A percentile compares a stretch with the other conserved stretches of the same genome.
Evolutionary conservation across 2,329 filamentous ascomycete species (phyloP).

Genomic region (Dactylella cylindrospora): DNA sequence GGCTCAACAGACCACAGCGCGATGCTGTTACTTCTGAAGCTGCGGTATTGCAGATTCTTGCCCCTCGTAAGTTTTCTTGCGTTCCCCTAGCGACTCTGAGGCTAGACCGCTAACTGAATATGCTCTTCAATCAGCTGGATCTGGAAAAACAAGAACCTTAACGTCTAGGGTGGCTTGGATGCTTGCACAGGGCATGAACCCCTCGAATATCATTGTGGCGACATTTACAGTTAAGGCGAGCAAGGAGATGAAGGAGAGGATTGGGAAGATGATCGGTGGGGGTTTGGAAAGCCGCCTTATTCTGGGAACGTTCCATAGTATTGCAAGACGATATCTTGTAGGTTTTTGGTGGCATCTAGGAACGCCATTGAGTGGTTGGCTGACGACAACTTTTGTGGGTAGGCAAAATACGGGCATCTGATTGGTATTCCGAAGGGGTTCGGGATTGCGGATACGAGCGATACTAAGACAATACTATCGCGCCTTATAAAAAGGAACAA

Average conservation of each 20-base stretch:
- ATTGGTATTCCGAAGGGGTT: constrained; percentile 83
- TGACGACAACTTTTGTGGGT: background rate
- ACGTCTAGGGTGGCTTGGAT: constrained; percentile 91
- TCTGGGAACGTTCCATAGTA: constrained; percentile 92
- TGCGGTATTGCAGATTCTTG: constrained; percentile 63
- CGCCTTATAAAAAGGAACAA: constrained; percentile 77
- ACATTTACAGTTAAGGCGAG: constrained; percentile 97
- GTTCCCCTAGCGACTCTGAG: background rate
- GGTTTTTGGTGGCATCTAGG: constrained; percentile 46
- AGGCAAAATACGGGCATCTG: constrained; percentile 69
- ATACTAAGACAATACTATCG: constrained; percentile 68
- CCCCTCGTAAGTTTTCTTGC: constrained; percentile 59
- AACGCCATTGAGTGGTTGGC: background rate
- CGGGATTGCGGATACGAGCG: constrained; percentile 82
- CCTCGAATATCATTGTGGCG: constrained; percentile 87
- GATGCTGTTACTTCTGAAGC: constrained; percentile 66
- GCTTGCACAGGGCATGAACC: constrained; percentile 59
- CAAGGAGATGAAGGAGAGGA: constrained; percentile 86
- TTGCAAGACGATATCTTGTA: constrained; percentile 79
- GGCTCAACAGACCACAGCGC: constrained; percentile 66
- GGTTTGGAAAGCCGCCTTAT: constrained; percentile 74
- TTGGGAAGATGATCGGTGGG: constrained; percentile 76
- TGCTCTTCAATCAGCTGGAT: constrained; percentile 64
- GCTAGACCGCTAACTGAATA: constrained; percentile 2
- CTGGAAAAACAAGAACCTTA: constrained; percentile 92